A percentile compares a stretch with the other conserved stretches of the same genome.
Conservation (phyloP, 306 rosid species). For the Quercus glauca region DNA sequence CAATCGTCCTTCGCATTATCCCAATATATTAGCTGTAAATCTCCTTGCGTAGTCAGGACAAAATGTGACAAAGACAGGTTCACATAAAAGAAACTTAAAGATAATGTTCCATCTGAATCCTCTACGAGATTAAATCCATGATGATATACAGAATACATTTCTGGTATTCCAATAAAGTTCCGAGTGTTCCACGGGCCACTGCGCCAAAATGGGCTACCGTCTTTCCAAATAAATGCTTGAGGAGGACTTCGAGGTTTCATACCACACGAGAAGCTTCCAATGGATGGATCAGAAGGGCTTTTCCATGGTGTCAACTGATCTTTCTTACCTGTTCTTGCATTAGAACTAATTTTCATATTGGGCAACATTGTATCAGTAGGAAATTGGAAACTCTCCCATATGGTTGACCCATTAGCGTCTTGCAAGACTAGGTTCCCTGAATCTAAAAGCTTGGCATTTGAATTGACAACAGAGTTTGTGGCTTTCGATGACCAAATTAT, state of each 20-base stretch:
- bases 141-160: conserved; percentile 29
- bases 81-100: neutral
- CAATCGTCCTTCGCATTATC: neutral
- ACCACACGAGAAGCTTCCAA: conserved; percentile 23
- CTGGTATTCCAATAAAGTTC: conserved; percentile 33
- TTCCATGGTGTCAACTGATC: conserved; percentile 21
- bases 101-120: conserved; percentile 7
- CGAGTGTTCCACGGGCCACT: conserved; percentile 52
- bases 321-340: conserved; percentile 1
- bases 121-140: conserved; percentile 17
- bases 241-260: conserved; percentile 8
- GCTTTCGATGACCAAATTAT: conserved; percentile 37
- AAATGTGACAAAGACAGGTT: neutral
- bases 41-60: conserved; percentile 18
- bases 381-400: conserved; percentile 39
- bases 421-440: conserved; percentile 31
- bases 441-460: conserved; percentile 30
- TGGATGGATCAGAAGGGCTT: conserved; percentile 36
- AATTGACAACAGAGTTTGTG: neutral
- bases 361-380: conserved; percentile 25
- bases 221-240: conserved; percentile 34
- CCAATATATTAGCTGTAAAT: neutral
- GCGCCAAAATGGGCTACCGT: conserved; percentile 23
- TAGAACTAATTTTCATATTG: conserved; percentile 8
- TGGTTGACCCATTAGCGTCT: neutral